Base-by-base conservation (phyloP, 345 rosid species). In the Raphanus sativus region DNA sequence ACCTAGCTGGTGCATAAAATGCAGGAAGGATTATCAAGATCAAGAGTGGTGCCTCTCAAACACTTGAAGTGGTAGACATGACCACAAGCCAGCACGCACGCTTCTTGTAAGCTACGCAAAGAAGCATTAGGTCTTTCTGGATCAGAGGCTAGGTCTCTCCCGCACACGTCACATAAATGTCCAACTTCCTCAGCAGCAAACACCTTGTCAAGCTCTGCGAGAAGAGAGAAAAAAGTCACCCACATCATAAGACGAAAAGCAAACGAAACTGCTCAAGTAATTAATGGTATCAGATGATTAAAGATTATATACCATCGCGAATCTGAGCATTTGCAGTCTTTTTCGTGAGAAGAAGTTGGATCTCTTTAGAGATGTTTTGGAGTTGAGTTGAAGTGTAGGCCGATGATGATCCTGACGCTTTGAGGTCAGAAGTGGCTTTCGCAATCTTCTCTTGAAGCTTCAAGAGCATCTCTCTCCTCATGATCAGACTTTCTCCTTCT, bases 51-150 rank as follows among this genome's bases (percentile, higher is more conserved):
- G 12, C 78, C 75, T 29, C 12, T 55, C 54, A 79, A 63, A 55
- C 79, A 79, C 67, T 74, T 79, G 52, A 55, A 74, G 68, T 74
- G 78, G 4, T 74, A 74, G 65, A 74, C 75, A 62, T 74, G 78
- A 55, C 78, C 82, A 74, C 82, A 79, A 29, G 67, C 24, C 71
- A 79, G n/a, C 67, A 79, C 82, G 7, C 78, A 69, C 6, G 71
- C 42, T 21, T 74, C 78, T 62, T 74, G 62, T 69, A 79, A 63
- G 9, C 48, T 30, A 13, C 11, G 11, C 24, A 79, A 68, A 12
- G 42, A 11, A 62, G 62, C 71, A 9, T 52, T 29, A 40, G 71
- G 82, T 36, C 75, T 66, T 40, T 79, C 78, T 68, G 82, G 82
- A 68, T 79, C 82, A 9, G 2, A 17, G 17, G 78, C 75, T 5